Evolutionary conservation across 2,329 filamentous ascomycete species (phyloP).

Genomic region (Cryphonectria nitschkei): DNA sequence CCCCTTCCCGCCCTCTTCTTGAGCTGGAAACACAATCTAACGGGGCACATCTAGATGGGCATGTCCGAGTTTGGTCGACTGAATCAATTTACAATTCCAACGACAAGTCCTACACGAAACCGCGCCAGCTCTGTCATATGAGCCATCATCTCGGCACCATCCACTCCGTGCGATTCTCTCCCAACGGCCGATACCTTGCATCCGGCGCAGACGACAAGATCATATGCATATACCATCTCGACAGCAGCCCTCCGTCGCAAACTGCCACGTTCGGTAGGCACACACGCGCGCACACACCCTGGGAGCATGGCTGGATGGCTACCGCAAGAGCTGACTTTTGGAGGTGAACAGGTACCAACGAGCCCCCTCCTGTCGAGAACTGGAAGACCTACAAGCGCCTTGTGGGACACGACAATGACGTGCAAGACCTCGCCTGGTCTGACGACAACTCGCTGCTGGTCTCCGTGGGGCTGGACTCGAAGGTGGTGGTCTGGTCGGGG

Average conservation of each 20-base stretch:
- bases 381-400: slow-evolving; percentile 95
- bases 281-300: slow-evolving; percentile 32
- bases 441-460: slow-evolving; percentile 94
- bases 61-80: slow-evolving; percentile 97
- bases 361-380: slow-evolving; percentile 91
- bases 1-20: not conserved
- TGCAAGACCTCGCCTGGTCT: slow-evolving; percentile 97
- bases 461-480: slow-evolving; percentile 94
- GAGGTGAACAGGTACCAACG: slow-evolving; percentile 67
- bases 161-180: slow-evolving; percentile 94
- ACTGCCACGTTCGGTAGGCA: slow-evolving; percentile 76
- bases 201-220: slow-evolving; percentile 99
- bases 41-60: slow-evolving; percentile 66
- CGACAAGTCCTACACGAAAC: slow-evolving; percentile 71
- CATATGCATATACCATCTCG: slow-evolving; percentile 93
- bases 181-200: slow-evolving; percentile 91
- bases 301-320: not conserved
- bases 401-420: slow-evolving; percentile 97
- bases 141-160: slow-evolving; percentile 98
- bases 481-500: slow-evolving; percentile 97
- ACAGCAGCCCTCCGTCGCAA: slow-evolving; percentile 77
- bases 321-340: slow-evolving; percentile 4
- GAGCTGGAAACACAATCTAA: not conserved
- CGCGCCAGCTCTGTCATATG: slow-evolving; percentile 95
- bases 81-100: slow-evolving; percentile 86